Base-by-base conservation (phyloP, 2,329 filamentous ascomycete genomes). In the Metarhizium album region DNA sequence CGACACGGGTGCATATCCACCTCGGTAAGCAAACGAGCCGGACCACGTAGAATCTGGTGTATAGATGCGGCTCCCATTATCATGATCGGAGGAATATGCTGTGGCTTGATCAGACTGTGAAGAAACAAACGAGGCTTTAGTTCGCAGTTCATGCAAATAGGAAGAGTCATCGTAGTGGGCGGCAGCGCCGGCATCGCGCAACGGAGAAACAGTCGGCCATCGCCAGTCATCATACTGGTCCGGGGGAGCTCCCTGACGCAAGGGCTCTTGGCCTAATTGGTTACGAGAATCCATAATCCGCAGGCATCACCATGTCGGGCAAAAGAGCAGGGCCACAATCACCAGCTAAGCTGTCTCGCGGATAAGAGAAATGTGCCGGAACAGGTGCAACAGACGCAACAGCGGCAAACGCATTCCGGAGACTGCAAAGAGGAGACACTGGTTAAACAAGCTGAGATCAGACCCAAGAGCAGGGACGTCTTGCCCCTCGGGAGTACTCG, bases 201-300 rank as follows among this genome's bases (percentile, higher is more conserved):
- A 57, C n/a, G 66, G 57, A 31, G 67, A 65, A 53, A 68, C 52
- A 55, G 58, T 65, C 35, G 68, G 70, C 31, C 8, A 22, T 16
- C 42, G 27, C 7, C 31, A 18, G 23, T 29, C 20, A 31, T 16
- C 33, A 23, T 38, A 22, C 4, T 35, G 29, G 22, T 27, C 48
- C 6, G 42, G 13, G 31, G 42, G 22, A 29, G 35, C 42, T 45
- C 9, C 24, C 45, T 13, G 48, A 20, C 57, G 57, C 53, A 55
- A 60, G 53, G 61, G 59, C 54, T 67, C 58, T 52, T 58, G 57
- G 58, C 59, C 59, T 52, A 57, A 53, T 49, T 62, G 43, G 62
- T 64, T 56, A 61, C 56, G 53, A 58, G 64, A 55, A 51, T 59
- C 58, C 66, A 68, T 68, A 33, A 46, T 54, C 51, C 45, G 35